Evolutionary conservation across 257 asterid genomes (phyloP), one percentile per base, ranked within the genome.

Genomic region (Leonotis leonurus): DNA sequence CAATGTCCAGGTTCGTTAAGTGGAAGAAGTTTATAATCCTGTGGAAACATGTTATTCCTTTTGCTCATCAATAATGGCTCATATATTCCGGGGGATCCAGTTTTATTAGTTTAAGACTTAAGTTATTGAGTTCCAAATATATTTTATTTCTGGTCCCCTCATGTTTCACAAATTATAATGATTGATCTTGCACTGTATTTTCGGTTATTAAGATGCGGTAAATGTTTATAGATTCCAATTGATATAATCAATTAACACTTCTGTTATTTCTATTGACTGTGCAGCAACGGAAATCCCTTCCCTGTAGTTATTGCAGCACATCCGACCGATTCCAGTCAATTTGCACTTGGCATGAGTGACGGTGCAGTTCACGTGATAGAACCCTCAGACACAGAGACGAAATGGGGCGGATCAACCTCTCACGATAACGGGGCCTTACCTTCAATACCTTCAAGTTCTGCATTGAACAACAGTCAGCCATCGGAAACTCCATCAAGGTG

Each of bases 341-440:
- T 92, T 40, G 98, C 98, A 16, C 90, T 92, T 8, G 98, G 98
- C 52, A 92, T 92, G 98, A 92, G 83, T 12, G 97, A 92, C 25
- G 79, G 97, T 66, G 79, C 77, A 1, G 96, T 91, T 62, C 81
- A 91, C 41, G 98, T 91, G 58, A 74, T 91, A 0, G 98, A 91
- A 78, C 98, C 96, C 9, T 80, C 85, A 2, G 94, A 81, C 51
- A 79, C 85, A 13, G 98, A 91, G 70, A 72, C 76, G n/a, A 88
- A 88, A 57, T 88, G 96, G 98, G 98, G 96, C 6, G 92, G 95
- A 36, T 73, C 81, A 6, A 71, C 79, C 6, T 74, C 90, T 63
- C 96, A 91, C 68, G 96, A 86, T 3, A 86, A 86, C 12, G 95
- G 90, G 46, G 77, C 80, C 55, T 35, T 85, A 53, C 88, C 86